A percentile compares a stretch with the other conserved stretches of the same genome.
Evolutionary conservation across 164 flowering plant genomes (phyloP).

Genomic region (Nymphaea thermarum): DNA sequence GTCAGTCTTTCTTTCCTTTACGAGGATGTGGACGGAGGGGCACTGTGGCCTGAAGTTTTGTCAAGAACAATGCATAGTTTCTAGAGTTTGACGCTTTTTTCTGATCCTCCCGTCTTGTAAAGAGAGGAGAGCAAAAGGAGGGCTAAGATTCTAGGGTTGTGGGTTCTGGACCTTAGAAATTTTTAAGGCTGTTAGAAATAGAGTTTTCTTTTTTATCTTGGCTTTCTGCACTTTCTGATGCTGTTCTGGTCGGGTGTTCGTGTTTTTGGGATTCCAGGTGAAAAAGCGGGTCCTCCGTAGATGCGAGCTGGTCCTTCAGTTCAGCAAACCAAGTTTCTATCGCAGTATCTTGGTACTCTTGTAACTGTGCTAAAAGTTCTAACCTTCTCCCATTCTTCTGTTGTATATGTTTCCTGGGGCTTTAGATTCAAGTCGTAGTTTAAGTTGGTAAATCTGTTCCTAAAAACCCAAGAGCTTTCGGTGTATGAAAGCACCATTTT

Average conservation of each 20-base stretch:
- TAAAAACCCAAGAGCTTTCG: neutral
- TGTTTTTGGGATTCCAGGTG: no score
- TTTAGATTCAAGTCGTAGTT: neutral
- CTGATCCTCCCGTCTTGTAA: neutral
- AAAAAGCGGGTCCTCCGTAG: neutral
- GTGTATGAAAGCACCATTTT: neutral
- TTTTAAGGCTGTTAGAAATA: neutral
- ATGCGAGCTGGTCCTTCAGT: neutral
- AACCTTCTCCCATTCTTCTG: neutral
- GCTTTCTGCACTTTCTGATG: neutral
- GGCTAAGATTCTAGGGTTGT: neutral
- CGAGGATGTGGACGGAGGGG: neutral
- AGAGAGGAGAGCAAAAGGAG: neutral
- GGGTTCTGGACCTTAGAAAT: neutral
- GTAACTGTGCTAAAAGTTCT: neutral
- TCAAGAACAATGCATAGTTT: neutral
- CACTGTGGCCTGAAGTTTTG: neutral
- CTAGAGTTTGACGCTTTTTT: neutral
- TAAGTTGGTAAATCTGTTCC: neutral
- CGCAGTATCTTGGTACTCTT: neutral
- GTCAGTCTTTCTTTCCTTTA: neutral
- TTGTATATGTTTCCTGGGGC: neutral
- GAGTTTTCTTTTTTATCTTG: neutral
- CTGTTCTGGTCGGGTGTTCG: neutral
- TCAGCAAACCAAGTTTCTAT: neutral